Evolutionary conservation across 2,329 filamentous ascomycete species (phyloP), one percentile per base, ranked within the genome.

Genomic region (Elsinoe australis): DNA sequence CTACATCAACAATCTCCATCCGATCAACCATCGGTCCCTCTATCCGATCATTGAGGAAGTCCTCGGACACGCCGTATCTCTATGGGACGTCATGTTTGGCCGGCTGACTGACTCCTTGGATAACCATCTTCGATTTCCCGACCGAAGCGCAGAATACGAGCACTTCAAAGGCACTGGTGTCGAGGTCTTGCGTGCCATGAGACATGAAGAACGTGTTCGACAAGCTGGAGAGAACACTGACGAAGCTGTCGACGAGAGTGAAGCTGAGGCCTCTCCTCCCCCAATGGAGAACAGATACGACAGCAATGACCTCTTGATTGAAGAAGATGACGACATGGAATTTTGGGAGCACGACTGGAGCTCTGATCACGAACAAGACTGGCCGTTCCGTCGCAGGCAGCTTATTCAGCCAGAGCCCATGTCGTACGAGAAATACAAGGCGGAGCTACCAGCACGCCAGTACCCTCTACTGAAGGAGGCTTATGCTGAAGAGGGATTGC

Each of bases 401-500:
- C 38, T 45, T 9, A 45, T 29, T 10, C 48, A 18, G 29, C 39
- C 36, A 12, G 19, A 36, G 33, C 38, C 38, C 15, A 24, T 31
- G 10, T 24, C 14, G 38, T 36, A 45, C 29, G 33, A 34, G 14
- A n/a, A 31, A 2, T 39, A 28, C 34, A 48, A 48, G 17, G 8
- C 19, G 5, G 10, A 8, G 2, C 4, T 52, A 2, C 7, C 4
- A n/a, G 49, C 35, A 15, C 35, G 39, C 5, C 34, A 28, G 6
- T 41, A 22, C 18, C 34, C 24, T 10, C 14, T 33, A 5, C 39
- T 52, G 38, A 18, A 36, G 15, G 45, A 48, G 15, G 21, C 32
- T 9, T 73, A 68, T 51, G 54, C 59, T 6, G 56, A 67, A 1
- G 58, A 61, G 4, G 72, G 73, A 2, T 56, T 83, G 3, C 80